These are phyloP conservation scores for Bjerkandera adusta DNA, from an alignment of 1,284 basidiomycete genomes.

Conservation along the genomic window DNA sequence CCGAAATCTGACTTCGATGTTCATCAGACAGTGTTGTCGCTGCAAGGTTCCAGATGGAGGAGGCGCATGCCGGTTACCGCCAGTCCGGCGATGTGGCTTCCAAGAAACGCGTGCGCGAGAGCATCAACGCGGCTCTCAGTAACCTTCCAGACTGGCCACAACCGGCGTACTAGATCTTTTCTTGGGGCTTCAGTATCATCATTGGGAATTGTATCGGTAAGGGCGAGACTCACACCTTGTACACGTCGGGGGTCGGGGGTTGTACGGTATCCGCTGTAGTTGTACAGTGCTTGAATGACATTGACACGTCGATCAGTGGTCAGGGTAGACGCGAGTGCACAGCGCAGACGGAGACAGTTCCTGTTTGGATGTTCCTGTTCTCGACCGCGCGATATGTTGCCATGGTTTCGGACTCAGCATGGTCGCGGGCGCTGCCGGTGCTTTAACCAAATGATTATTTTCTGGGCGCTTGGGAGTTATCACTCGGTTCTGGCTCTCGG, in stretches of 20 bases:
- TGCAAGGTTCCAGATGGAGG: constrained; percentile 36
- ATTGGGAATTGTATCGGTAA: neutral
- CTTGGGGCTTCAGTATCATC: neutral
- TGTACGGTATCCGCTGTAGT: neutral
- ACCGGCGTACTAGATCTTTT: constrained; percentile 16
- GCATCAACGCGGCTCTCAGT: constrained; percentile 36
- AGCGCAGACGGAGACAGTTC: too few relatives aligned
- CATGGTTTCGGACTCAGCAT: neutral
- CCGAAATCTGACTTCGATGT: neutral
- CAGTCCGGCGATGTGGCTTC: constrained; percentile 38
- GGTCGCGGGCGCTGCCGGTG: neutral
- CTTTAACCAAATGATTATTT: neutral
- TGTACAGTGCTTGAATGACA: neutral
- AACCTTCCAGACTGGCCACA: constrained; percentile 38
- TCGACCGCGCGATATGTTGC: too few relatives aligned
- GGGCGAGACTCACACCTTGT: too few relatives aligned
- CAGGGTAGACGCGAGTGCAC: too few relatives aligned
- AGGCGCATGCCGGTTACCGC: constrained; percentile 35
- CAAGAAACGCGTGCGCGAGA: constrained; percentile 38
- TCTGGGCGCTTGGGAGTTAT: neutral
- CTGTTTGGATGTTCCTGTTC: too few relatives aligned
- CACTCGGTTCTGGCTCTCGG: too few relatives aligned
- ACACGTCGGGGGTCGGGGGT: too few relatives aligned
- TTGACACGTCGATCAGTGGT: neutral
- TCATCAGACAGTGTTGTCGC: constrained; percentile 34